A percentile compares a stretch with the other conserved stretches of the same genome.
phyloP scores from a whole-genome alignment of 2,329 filamentous ascomycete species.

The Lecanicillium sp. region DNA sequence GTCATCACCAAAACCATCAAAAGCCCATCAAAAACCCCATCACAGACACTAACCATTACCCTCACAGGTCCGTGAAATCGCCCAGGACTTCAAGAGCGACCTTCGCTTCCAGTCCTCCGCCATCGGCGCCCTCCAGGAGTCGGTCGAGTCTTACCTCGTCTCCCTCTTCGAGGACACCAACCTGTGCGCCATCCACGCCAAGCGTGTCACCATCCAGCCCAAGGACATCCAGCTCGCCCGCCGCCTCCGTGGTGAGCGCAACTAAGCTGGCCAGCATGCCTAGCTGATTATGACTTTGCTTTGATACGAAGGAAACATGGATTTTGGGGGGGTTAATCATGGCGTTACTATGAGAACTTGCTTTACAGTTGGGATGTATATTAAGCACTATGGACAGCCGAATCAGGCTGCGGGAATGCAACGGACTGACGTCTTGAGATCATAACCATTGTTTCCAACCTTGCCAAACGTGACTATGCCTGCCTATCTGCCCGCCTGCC shows the following conservation, averaged over 20 bases:
- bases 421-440: slow-evolving; percentile 16
- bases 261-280: slow-evolving; percentile 43
- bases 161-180: slow-evolving; percentile 82
- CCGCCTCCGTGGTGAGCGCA: slow-evolving; percentile 88
- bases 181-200: slow-evolving; percentile 93
- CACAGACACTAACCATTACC: background rate
- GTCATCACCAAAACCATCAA: slow-evolving; percentile 15
- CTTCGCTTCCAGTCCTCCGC: slow-evolving; percentile 97
- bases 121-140: slow-evolving; percentile 96
- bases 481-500: no score
- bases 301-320: slow-evolving; percentile 29
- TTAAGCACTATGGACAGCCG: slow-evolving; percentile 28
- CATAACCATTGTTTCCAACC: background rate
- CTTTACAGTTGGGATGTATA: slow-evolving; percentile 34
- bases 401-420: slow-evolving; percentile 24
- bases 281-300: slow-evolving; percentile 34
- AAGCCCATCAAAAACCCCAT: slow-evolving; percentile 8
- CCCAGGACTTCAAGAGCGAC: slow-evolving; percentile 90
- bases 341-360: slow-evolving; percentile 37
- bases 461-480: no score
- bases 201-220: slow-evolving; percentile 96
- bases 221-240: slow-evolving; percentile 97
- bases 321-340: slow-evolving; percentile 34
- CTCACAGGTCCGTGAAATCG: slow-evolving; percentile 79
- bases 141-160: slow-evolving; percentile 96